Evolutionary conservation across 176 grass and related monocot genomes (phyloP).

Genomic region (Lolium rigidum): DNA sequence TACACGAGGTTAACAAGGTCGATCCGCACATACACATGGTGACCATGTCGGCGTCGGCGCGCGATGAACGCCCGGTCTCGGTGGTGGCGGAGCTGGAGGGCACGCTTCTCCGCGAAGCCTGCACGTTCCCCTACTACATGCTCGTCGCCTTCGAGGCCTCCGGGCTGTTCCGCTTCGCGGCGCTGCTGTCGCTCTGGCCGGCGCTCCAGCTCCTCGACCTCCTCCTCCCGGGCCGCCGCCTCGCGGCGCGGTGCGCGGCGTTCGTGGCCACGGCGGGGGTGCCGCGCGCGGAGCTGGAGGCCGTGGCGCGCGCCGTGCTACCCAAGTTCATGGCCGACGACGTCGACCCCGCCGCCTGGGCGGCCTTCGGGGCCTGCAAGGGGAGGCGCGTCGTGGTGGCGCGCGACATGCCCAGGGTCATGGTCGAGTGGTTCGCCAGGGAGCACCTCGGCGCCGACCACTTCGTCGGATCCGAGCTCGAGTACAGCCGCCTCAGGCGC

Average conservation of each 20-base stretch:
- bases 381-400: conserved; percentile 68
- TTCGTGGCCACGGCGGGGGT: conserved; percentile 64
- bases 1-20: neutral
- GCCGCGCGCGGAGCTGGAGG: conserved; percentile 63
- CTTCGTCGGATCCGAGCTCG: conserved; percentile 69
- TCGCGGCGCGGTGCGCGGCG: conserved; percentile 47
- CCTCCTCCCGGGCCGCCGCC: neutral
- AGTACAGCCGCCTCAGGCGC: conserved; percentile 49
- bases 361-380: conserved; percentile 47
- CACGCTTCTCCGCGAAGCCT: conserved; percentile 51
- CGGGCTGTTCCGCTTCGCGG: conserved; percentile 58
- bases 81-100: conserved; percentile 87
- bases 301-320: conserved; percentile 81
- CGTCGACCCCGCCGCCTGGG: conserved; percentile 70
- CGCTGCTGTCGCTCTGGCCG: conserved; percentile 69
- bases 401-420: conserved; percentile 58
- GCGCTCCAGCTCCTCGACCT: conserved; percentile 46
- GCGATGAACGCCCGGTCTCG: neutral
- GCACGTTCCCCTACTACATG: conserved; percentile 86
- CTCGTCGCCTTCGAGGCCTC: conserved; percentile 82
- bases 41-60: neutral
- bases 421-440: conserved; percentile 80
- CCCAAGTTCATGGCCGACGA: conserved; percentile 96
- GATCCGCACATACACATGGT: neutral
- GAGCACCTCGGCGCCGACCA: conserved; percentile 83